Percentiles rank a stretch among this genome's conserved stretches.
phyloP scores from a whole-genome alignment of 2,329 filamentous ascomycete species.

The Cladorrhinum sp. region DNA sequence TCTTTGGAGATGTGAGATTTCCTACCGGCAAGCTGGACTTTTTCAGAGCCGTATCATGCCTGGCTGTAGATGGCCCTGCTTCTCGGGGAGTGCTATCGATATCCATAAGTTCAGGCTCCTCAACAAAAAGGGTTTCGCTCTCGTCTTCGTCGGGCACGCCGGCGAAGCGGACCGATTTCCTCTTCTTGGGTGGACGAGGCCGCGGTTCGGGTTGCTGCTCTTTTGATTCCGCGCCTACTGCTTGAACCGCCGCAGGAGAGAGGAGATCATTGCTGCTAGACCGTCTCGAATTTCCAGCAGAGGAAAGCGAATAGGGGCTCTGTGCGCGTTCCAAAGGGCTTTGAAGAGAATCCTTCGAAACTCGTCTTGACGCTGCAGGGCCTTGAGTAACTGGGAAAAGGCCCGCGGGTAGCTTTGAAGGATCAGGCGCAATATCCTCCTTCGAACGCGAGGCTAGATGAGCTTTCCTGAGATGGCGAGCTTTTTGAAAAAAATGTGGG shows the following conservation, averaged over 20 bases:
- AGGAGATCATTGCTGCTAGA: not conserved
- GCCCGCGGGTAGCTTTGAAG: slow-evolving; percentile 29
- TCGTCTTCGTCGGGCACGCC: slow-evolving; percentile 26
- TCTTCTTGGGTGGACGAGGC: slow-evolving; percentile 29
- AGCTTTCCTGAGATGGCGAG: slow-evolving; percentile 39
- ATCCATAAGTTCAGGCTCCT: slow-evolving; percentile 28
- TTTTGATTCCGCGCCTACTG: not conserved
- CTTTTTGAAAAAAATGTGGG: slow-evolving; percentile 40
- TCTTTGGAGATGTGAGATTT: slow-evolving; percentile 24
- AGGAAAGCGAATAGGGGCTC: not conserved
- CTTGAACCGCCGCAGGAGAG: not conserved
- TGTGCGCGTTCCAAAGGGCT: slow-evolving; percentile 3
- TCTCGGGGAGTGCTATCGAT: slow-evolving; percentile 6
- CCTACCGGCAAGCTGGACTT: slow-evolving; percentile 1
- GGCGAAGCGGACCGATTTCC: slow-evolving; percentile 40
- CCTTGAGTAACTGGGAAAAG: slow-evolving; percentile 32
- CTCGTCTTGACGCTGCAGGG: slow-evolving; percentile 15
- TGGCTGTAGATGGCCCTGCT: not conserved
- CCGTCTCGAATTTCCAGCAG: not conserved
- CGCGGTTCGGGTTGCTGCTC: not conserved
- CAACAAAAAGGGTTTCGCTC: slow-evolving; percentile 17
- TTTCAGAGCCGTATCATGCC: not conserved
- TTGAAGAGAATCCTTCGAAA: slow-evolving; percentile 2
- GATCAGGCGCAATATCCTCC: slow-evolving; percentile 41
- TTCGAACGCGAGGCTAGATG: slow-evolving; percentile 43